Evolutionary conservation across 305 asterid genomes (phyloP).

Genomic region (Striga hermonthica): DNA sequence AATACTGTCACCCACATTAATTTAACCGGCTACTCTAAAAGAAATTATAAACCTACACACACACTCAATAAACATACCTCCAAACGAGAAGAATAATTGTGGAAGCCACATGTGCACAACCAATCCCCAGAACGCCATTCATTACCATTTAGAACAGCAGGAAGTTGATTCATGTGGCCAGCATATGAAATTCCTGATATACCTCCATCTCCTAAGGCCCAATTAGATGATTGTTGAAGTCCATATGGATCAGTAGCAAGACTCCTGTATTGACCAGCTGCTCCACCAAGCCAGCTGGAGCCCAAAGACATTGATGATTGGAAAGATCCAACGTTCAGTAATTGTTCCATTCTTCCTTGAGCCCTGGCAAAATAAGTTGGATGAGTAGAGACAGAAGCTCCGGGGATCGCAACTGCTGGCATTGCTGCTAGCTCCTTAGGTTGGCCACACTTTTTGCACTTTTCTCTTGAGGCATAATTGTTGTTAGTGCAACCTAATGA

Average conservation of each 20-base stretch:
- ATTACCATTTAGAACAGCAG: conserved; percentile 56
- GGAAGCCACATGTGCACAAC: conserved; percentile 89
- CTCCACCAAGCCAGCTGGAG: conserved; percentile 62
- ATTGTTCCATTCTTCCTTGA: conserved; percentile 58
- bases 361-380: conserved; percentile 85
- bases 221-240: conserved; percentile 49
- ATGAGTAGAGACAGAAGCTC: conserved; percentile 78
- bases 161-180: conserved; percentile 43
- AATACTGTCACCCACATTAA: neutral
- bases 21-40: conserved; percentile 6
- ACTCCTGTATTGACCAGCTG: conserved; percentile 43
- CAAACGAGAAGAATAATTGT: conserved; percentile 82
- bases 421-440: conserved; percentile 92
- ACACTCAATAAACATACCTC: conserved; percentile 42
- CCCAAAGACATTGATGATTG: conserved; percentile 55
- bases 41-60: conserved; percentile 6
- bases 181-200: conserved; percentile 47
- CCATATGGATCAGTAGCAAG: conserved; percentile 45
- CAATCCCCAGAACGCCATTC: conserved; percentile 91
- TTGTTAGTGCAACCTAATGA: conserved; percentile 97
- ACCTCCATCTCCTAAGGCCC: conserved; percentile 45
- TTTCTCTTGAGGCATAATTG: conserved; percentile 97
- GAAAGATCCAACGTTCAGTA: conserved; percentile 47
- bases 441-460: conserved; percentile 97
- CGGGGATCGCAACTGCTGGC: conserved; percentile 82